Conservation (phyloP, 2,329 filamentous ascomycete species). For the Lasiodiplodia hormozganensis region DNA sequence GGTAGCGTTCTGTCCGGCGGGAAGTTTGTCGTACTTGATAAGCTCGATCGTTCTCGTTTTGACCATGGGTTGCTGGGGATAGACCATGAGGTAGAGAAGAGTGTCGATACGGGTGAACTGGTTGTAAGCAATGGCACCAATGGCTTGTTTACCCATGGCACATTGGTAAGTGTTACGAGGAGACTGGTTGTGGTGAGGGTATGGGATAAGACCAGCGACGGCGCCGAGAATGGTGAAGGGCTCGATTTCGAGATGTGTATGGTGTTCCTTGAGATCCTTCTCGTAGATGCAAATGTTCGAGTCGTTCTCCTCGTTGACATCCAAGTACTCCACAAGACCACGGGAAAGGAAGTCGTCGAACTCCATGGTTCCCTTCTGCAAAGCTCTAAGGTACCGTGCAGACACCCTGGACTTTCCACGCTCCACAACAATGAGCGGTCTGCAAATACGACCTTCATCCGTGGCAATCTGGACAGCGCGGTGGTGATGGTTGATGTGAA, state of each 20-base stretch:
- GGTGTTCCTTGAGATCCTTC: slow-evolving; percentile 78
- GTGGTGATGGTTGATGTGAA: slow-evolving; percentile 94
- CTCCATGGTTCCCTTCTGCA: slow-evolving; percentile 82
- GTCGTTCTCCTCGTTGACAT: slow-evolving; percentile 98
- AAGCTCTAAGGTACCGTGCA: slow-evolving; percentile 75
- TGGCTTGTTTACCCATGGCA: slow-evolving; percentile 99
- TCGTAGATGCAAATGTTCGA: slow-evolving; percentile 92
- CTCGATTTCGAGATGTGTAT: slow-evolving; percentile 96
- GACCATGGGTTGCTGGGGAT: slow-evolving; percentile 96
- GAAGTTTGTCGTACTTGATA: slow-evolving; percentile 95
- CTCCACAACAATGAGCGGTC: slow-evolving; percentile 94
- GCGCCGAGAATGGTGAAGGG: slow-evolving; percentile 96
- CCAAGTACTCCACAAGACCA: slow-evolving; percentile 93
- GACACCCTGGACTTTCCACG: slow-evolving; percentile 83
- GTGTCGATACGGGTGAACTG: slow-evolving; percentile 98
- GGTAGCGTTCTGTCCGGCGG: slow-evolving; percentile 94
- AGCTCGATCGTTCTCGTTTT: slow-evolving; percentile 97
- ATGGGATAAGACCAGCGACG: slow-evolving; percentile 94
- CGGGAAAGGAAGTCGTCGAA: slow-evolving; percentile 94
- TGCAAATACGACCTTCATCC: slow-evolving; percentile 94
- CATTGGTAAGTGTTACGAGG: slow-evolving; percentile 99
- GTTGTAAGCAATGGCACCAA: slow-evolving; percentile 97
- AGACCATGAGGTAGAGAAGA: slow-evolving; percentile 93
- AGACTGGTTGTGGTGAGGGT: slow-evolving; percentile 98
- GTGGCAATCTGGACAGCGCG: slow-evolving; percentile 93